A percentile compares a stretch with the other conserved stretches of the same genome.
phyloP scores from a whole-genome alignment of 2,329 filamentous ascomycete species.

The Ophiocordyceps camponoti-rufipedis region DNA sequence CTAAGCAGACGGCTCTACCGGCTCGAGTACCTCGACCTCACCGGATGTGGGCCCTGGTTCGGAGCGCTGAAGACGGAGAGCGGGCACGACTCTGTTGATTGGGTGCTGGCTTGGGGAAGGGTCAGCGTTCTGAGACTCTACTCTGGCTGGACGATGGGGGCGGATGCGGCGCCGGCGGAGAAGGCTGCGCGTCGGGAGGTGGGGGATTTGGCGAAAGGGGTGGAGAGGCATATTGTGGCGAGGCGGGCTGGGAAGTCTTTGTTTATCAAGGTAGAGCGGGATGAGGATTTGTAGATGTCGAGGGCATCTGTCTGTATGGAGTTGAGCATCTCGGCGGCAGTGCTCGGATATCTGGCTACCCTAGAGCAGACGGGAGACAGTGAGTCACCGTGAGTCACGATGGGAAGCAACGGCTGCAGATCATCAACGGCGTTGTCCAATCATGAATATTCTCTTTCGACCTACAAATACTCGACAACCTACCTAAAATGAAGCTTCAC shows the following conservation, averaged over 20 bases:
- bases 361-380: not conserved
- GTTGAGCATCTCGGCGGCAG: no score
- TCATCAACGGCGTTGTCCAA: no score
- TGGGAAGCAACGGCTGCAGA: no score
- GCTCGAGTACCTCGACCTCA: slow-evolving; percentile 42
- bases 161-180: slow-evolving; percentile 15
- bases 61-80: slow-evolving; percentile 23
- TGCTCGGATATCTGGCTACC: not conserved
- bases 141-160: slow-evolving; percentile 21
- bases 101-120: slow-evolving; percentile 35
- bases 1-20: slow-evolving; percentile 36
- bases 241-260: slow-evolving; percentile 28
- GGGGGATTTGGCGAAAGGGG: slow-evolving; percentile 17
- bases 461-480: no score
- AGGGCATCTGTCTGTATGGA: no score
- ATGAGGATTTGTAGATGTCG: slow-evolving; percentile 5
- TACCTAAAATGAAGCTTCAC: no score
- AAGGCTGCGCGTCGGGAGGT: slow-evolving; percentile 15
- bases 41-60: slow-evolving; percentile 38
- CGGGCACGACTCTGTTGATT: slow-evolving; percentile 32
- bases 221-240: slow-evolving; percentile 28
- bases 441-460: no score
- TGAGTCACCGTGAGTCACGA: not conserved
- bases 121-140: slow-evolving; percentile 24
- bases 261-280: slow-evolving; percentile 29